phyloP scores from a whole-genome alignment of 257 asterid species.

The Gentiana dahurica region DNA sequence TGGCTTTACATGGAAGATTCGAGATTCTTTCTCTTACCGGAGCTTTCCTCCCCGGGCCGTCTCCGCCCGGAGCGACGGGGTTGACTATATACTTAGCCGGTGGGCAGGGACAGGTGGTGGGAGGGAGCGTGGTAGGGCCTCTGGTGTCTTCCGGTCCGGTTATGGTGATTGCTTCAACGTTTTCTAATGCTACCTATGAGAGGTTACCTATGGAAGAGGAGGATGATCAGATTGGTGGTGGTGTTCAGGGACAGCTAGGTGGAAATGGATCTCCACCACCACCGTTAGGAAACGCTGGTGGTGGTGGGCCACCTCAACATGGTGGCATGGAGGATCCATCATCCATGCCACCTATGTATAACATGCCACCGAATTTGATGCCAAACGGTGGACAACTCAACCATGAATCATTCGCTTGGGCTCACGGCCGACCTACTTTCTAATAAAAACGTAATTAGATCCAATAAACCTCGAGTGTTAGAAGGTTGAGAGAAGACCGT shows the following conservation, averaged over 20 bases:
- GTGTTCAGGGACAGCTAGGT: conserved; percentile 22
- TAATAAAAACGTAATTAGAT: too few relatives aligned
- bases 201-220: conserved; percentile 52
- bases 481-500: too few relatives aligned
- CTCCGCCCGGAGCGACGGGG: conserved; percentile 60
- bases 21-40: conserved; percentile 55
- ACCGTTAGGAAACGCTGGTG: conserved; percentile 8
- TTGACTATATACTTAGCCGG: conserved; percentile 55
- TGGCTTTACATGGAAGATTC: conserved; percentile 49
- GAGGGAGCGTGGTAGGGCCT: conserved; percentile 56
- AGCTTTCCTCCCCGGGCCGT: conserved; percentile 55
- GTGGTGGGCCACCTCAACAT: conserved; percentile 19
- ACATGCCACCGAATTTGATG: conserved; percentile 28
- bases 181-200: conserved; percentile 60
- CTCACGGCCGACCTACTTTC: conserved; percentile 25
- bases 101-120: conserved; percentile 57
- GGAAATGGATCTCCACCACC: conserved; percentile 21
- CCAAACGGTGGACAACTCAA: conserved; percentile 36
- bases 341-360: conserved; percentile 21
- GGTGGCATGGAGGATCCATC: conserved; percentile 37
- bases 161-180: conserved; percentile 59
- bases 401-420: conserved; percentile 47
- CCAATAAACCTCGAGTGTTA: too few relatives aligned
- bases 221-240: conserved; percentile 25
- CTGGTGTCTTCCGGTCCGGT: conserved; percentile 58